These are phyloP conservation scores for baker's yeast (Saccharomyces cerevisiae) DNA, from an alignment of 805 yeast species.

Conservation along the genomic window DNA sequence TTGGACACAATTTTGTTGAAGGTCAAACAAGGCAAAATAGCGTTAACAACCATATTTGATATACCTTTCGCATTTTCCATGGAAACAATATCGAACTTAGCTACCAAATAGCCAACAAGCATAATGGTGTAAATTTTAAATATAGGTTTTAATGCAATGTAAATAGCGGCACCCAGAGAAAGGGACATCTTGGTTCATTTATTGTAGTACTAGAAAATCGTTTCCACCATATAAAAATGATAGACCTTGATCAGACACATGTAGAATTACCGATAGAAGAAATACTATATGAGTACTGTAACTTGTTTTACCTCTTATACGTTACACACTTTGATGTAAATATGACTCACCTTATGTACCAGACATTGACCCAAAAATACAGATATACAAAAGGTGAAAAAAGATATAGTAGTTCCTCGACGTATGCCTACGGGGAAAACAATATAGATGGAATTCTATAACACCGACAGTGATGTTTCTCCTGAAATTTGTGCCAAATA, in stretches of 20 bases:
- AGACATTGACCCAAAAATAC: neutral
- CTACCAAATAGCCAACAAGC: slow-evolving; percentile 55
- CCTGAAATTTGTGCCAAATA: neutral
- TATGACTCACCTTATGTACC: neutral
- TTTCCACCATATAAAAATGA: neutral
- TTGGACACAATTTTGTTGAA: slow-evolving; percentile 64
- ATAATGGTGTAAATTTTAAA: slow-evolving; percentile 71
- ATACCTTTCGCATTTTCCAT: slow-evolving; percentile 63
- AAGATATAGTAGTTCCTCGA: neutral
- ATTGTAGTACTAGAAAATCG: neutral
- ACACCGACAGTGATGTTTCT: neutral
- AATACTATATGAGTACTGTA: neutral
- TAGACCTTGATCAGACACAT: neutral
- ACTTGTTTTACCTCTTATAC: neutral
- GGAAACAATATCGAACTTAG: slow-evolving; percentile 52
- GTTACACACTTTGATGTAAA: neutral
- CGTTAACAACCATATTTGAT: slow-evolving; percentile 59
- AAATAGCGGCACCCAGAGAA: slow-evolving; percentile 55
- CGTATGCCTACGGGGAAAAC: neutral
- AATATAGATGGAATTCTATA: neutral
- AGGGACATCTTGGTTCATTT: slow-evolving; percentile 2
- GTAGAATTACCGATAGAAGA: neutral
- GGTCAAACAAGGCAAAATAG: slow-evolving; percentile 66
- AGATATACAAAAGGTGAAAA: neutral
- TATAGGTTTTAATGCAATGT: slow-evolving; percentile 78